Evolutionary conservation across 2,329 filamentous ascomycete genomes (phyloP), one percentile per base, ranked within the genome.

Genomic region (Fusarium globosum): DNA sequence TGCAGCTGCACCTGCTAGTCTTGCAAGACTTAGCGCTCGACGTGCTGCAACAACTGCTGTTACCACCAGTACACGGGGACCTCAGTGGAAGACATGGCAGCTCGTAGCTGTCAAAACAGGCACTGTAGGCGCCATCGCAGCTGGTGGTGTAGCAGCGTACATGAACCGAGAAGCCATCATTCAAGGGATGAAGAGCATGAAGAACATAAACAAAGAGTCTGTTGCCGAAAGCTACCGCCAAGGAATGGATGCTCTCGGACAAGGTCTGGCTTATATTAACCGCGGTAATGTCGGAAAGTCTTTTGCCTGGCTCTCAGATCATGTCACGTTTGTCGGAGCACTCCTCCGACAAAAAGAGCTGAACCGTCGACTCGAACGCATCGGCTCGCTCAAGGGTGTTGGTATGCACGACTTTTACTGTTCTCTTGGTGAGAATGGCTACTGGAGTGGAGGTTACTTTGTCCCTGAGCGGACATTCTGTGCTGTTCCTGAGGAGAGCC

Each of bases 301-400:
- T 2, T 92, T 94, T 74, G 88, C 87, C 23, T 97, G 94, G 91
- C 89, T 95, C 8, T 91, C 92, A 0, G 93, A 92, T 21, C 95
- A 97, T 81, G 89, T 97, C 58, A 93, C 94, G 41, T 97, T 97
- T 77, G 92, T 97, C 3, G 94, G 94, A 0, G 92, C 93, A 51
- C 86, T 97, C 5, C 88, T 94, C 73, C 91, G 93, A 60, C 90
- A 90, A 21, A 90, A 92, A 39, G 93, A 96, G 76, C 83, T 97
- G 69, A 89, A 88, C 62, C 87, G 88, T 48, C 88, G 95, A 21
- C 84, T 97, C 6, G 88, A 89, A 66, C 86, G 89, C 61, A 84
- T 95, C 57, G 88, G 88, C 0, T 81, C 86, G 4, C 85, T 92
- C 3, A 87, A 89, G 49, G 89, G 88, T 1, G 85, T 97, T 2